Conservation (phyloP, 495 filamentous ascomycete species). For the Halenospora varia region DNA sequence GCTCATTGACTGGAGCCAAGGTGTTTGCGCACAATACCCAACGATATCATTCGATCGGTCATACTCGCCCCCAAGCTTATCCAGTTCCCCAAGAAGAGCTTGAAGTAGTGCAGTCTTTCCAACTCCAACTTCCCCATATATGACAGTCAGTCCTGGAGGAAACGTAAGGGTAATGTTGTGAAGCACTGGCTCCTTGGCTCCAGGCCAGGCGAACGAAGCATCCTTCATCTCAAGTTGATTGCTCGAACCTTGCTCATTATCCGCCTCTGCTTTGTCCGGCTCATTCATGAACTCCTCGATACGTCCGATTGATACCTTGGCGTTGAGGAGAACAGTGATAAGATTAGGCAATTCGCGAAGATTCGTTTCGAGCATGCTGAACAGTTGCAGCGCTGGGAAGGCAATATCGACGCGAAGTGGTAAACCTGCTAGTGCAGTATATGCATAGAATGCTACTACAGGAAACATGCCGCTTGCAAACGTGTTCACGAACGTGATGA, state of each 20-base stretch:
- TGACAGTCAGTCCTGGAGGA: constrained; percentile 55
- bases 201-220: constrained; percentile 77
- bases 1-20: constrained; percentile 91
- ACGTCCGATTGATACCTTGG: constrained; percentile 68
- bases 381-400: constrained; percentile 77
- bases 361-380: constrained; percentile 63
- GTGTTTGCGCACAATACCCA: constrained; percentile 78
- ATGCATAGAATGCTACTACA: constrained; percentile 73
- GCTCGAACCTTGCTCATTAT: constrained; percentile 30
- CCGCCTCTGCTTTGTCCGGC: constrained; percentile 60
- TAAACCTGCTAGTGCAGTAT: constrained; percentile 61
- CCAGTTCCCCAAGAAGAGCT: constrained; percentile 74
- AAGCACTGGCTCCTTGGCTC: constrained; percentile 55
- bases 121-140: constrained; percentile 65
- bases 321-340: constrained; percentile 68
- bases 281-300: constrained; percentile 82
- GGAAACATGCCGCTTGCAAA: constrained; percentile 68
- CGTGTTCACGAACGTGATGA: constrained; percentile 57
- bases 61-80: constrained; percentile 55
- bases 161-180: constrained; percentile 58
- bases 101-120: constrained; percentile 81
- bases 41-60: constrained; percentile 62
- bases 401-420: constrained; percentile 70
- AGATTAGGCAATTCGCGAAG: constrained; percentile 67
- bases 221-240: constrained; percentile 48